Base-by-base conservation (phyloP, 176 grass and related monocot genomes). In the Aegilops umbellulata region DNA sequence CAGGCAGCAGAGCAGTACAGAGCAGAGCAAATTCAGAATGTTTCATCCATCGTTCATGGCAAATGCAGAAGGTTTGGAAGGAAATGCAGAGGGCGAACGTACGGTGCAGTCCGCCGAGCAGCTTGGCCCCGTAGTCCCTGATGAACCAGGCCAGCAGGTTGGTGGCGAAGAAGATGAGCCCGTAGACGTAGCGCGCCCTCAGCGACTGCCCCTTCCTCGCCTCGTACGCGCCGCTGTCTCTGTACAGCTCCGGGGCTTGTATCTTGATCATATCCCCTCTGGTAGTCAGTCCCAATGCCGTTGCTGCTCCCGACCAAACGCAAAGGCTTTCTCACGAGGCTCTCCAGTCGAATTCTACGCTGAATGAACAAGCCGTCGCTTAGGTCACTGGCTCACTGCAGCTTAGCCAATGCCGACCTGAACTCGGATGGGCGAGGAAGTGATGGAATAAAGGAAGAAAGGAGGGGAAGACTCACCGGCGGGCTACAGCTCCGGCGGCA, bases 101-200 rank as follows among this genome's bases (percentile, higher is more conserved):
- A 95, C 93, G 80, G 66, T 90, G 89, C 74, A 98, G 81, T 13
- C 61, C 79, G n/a, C 70, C 83, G 65, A 95, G 87, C 74, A 92
- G 60, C 74, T 90, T 94, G 51, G 89, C 82, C n/a, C 95, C 95
- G 76, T 98, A 98, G 85, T 98, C 95, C 88, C 95, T 91, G 87
- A 98, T 66, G 87, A 95, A 88, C 93, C 95, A 98, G 47, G 95
- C 93, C 44, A 98, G 84, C 87, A 95, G 86, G 57, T 94, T 95
- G 86, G 93, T 95, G 41, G 88, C 85, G 72, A 98, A 95, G 89
- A 98, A 98, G 72, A 98, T 83, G 87, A 95, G 82, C 15, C 93
- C 93, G 81, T 95, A 98, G 22, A 87, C 44, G 55, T 95, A 98
- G 77, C 90, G 85, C 76, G 93, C 91, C 88, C 85, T n/a, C 36